Percentiles rank a stretch among this genome's conserved stretches.
Conservation (phyloP, 495 filamentous ascomycete species). For the Diplogelasinospora grovesii region DNA sequence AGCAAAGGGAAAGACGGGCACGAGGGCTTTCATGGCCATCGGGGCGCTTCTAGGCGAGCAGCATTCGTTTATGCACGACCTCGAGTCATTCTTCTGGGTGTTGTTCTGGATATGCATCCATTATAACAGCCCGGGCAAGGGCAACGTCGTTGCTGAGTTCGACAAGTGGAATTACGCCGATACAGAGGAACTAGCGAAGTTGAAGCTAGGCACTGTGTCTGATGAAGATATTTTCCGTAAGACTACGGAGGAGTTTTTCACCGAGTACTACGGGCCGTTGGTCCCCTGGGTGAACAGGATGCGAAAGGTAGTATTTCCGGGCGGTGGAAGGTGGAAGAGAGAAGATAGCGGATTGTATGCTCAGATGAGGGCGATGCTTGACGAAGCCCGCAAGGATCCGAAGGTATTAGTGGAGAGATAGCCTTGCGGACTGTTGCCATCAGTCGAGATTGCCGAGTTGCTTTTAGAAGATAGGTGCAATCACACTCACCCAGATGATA, state of each 20-base stretch:
- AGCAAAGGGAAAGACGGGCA: constrained; percentile 36
- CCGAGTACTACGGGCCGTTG: constrained; percentile 15
- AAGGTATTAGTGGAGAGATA: constrained; percentile 1
- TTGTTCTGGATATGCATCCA: constrained; percentile 46
- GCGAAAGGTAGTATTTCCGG: constrained; percentile 26
- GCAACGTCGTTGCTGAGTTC: constrained; percentile 14
- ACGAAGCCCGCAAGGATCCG: constrained; percentile 15
- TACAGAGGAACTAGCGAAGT: constrained; percentile 5
- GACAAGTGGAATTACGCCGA: constrained; percentile 22
- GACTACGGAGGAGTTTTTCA: constrained; percentile 24
- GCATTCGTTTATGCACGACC: constrained; percentile 40
- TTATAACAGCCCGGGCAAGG: constrained; percentile 20
- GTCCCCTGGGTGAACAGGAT: constrained; percentile 25
- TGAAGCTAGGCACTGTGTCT: neutral
- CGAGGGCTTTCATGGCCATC: constrained; percentile 44
- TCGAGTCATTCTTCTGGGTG: constrained; percentile 52
- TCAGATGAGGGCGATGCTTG: constrained; percentile 18
- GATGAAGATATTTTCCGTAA: constrained; percentile 29
- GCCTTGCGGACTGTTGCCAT: no score
- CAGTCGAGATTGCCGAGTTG: no score
- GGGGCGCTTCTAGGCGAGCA: constrained; percentile 30
- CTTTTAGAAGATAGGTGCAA: no score
- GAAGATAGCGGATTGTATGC: constrained; percentile 16
- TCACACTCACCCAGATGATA: no score
- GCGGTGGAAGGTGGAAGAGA: constrained; percentile 20